A percentile compares a stretch with the other conserved stretches of the same genome.
Evolutionary conservation across 495 filamentous ascomycete species (phyloP).

Genomic region (Penicillium fimorum): DNA sequence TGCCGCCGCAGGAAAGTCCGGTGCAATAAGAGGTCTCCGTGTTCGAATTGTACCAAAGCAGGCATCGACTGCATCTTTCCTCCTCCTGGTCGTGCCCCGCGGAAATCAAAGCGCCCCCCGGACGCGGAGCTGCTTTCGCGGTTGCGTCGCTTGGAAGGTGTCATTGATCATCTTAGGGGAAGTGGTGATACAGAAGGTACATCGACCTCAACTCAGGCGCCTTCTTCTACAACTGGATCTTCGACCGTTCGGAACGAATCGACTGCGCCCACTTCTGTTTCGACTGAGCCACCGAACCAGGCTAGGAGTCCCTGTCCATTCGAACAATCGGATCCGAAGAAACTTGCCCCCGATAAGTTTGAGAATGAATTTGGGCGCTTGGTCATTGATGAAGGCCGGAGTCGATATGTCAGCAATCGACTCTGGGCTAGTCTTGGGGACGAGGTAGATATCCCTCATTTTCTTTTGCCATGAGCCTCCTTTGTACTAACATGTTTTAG

Average conservation of each 20-base stretch:
- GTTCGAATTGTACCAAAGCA: constrained; percentile 77
- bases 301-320: constrained; percentile 29
- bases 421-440: constrained; percentile 89
- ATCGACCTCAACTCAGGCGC: constrained; percentile 8
- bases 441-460: constrained; percentile 54
- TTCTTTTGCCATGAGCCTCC: neutral
- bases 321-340: constrained; percentile 27
- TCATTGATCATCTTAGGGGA: constrained; percentile 64
- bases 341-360: constrained; percentile 35
- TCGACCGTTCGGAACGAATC: constrained; percentile 1
- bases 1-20: constrained; percentile 82
- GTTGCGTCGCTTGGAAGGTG: constrained; percentile 74
- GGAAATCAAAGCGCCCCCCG: constrained; percentile 62
- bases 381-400: constrained; percentile 77
- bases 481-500: constrained; percentile 35
- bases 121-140: constrained; percentile 78
- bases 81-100: constrained; percentile 74
- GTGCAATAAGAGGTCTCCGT: constrained; percentile 82
- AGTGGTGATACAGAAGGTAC: constrained; percentile 17
- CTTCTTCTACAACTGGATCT: constrained; percentile 4
- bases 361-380: constrained; percentile 75
- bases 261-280: neutral
- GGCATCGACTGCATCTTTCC: constrained; percentile 83
- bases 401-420: constrained; percentile 82
- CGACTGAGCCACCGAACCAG: constrained; percentile 10